A percentile compares a stretch with the other conserved stretches of the same genome.
phyloP scores from a whole-genome alignment of 2,329 filamentous ascomycete genomes.

The Talaromyces verruculosus region DNA sequence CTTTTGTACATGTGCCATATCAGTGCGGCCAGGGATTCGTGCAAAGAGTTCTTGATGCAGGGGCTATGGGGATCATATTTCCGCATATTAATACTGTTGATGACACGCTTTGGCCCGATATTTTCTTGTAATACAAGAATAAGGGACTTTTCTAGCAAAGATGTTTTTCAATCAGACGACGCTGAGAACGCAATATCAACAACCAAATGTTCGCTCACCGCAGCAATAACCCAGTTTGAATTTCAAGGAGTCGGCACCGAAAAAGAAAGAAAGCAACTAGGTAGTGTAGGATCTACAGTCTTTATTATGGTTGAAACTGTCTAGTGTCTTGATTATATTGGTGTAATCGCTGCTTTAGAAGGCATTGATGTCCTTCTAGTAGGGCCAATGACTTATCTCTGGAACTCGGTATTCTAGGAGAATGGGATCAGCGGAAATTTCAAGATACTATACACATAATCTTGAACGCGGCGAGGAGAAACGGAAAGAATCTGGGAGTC shows the following conservation, averaged over 20 bases:
- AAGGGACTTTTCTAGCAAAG: too few relatives aligned
- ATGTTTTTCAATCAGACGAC: neutral
- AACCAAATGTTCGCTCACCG: neutral
- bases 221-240: neutral
- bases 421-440: too few relatives aligned
- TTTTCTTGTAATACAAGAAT: too few relatives aligned
- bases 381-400: neutral
- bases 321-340: neutral
- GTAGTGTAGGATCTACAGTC: neutral
- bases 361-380: neutral
- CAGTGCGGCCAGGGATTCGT: too few relatives aligned
- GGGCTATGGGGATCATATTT: too few relatives aligned
- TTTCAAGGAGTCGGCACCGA: neutral
- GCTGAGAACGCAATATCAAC: neutral
- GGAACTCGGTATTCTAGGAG: neutral
- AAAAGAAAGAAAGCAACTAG: neutral
- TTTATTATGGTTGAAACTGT: neutral
- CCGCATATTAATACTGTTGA: too few relatives aligned
- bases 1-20: too few relatives aligned
- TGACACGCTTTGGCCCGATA: too few relatives aligned
- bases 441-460: neutral
- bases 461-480: neutral
- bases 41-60: too few relatives aligned
- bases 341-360: neutral
- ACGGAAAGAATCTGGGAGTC: neutral